Evolutionary conservation across 2,329 filamentous ascomycete genomes (phyloP).

Genomic region (Fusarium sp.): DNA sequence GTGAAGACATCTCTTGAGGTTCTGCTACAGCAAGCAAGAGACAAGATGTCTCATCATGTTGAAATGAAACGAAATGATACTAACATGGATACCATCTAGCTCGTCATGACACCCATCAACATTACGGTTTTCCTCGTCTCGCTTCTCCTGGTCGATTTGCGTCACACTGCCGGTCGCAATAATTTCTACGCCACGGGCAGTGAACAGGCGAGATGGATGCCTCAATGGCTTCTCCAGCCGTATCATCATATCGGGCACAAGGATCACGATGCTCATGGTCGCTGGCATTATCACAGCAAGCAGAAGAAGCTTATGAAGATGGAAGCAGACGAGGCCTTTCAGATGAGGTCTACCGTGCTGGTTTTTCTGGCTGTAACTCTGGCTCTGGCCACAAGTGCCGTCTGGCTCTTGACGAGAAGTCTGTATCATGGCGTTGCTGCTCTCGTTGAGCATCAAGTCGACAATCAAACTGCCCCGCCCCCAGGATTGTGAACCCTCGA

Average conservation of each 20-base stretch:
- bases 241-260: conserved; percentile 49
- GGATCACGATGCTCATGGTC: conserved; percentile 40
- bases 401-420: conserved; percentile 32
- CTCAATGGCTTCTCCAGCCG: conserved; percentile 49
- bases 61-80: not conserved
- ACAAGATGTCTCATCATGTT: not conserved
- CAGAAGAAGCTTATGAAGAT: conserved; percentile 70
- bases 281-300: conserved; percentile 65
- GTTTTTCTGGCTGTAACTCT: conserved; percentile 56
- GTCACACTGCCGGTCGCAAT: conserved; percentile 63
- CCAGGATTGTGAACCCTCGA: conserved; percentile 2
- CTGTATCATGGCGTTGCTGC: conserved; percentile 25
- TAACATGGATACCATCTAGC: conserved; percentile 35
- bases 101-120: conserved; percentile 70
- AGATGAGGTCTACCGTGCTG: conserved; percentile 66
- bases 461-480: conserved; percentile 21
- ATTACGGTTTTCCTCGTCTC: conserved; percentile 74
- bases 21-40: not conserved
- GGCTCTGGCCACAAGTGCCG: conserved; percentile 15
- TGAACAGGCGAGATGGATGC: conserved; percentile 42
- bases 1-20: conserved; percentile 4
- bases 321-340: conserved; percentile 73
- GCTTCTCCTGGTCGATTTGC: conserved; percentile 70
- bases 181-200: conserved; percentile 49
- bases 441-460: conserved; percentile 12